These are phyloP conservation scores for Ustulina deusta DNA, from an alignment of 2,329 filamentous ascomycete genomes.

Conservation along the genomic window DNA sequence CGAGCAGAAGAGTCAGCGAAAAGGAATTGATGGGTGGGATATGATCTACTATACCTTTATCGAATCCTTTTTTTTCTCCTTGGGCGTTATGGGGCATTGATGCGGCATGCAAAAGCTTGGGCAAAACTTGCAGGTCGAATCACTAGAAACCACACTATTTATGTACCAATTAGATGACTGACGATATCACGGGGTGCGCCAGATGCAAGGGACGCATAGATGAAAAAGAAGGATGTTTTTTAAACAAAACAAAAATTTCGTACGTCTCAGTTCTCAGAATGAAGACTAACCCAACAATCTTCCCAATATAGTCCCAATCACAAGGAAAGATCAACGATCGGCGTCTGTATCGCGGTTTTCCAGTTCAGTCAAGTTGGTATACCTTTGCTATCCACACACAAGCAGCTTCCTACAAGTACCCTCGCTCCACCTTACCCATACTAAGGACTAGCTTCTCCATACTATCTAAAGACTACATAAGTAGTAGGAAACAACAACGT, in stretches of 20 bases:
- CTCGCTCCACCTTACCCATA: neutral
- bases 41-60: conserved; percentile 42
- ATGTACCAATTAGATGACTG: conserved; percentile 39
- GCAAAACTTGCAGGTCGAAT: conserved; percentile 26
- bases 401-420: neutral
- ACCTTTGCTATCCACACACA: neutral
- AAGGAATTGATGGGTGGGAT: neutral
- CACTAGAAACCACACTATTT: conserved; percentile 22
- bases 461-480: neutral
- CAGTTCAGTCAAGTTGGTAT: neutral
- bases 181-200: conserved; percentile 32
- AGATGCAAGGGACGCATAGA: conserved; percentile 3
- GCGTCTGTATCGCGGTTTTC: neutral
- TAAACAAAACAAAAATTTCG: neutral
- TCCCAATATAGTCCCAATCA: no score
- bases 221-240: neutral
- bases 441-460: neutral
- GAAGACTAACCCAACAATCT: neutral
- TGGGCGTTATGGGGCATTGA: conserved; percentile 43
- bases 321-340: neutral
- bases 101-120: conserved; percentile 21
- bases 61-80: conserved; percentile 33
- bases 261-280: neutral
- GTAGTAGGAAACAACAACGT: neutral
- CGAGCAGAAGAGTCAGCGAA: conserved; percentile 33